Base-by-base conservation (phyloP, 805 yeast genomes). In the Scheffersomyces lignosus region DNA sequence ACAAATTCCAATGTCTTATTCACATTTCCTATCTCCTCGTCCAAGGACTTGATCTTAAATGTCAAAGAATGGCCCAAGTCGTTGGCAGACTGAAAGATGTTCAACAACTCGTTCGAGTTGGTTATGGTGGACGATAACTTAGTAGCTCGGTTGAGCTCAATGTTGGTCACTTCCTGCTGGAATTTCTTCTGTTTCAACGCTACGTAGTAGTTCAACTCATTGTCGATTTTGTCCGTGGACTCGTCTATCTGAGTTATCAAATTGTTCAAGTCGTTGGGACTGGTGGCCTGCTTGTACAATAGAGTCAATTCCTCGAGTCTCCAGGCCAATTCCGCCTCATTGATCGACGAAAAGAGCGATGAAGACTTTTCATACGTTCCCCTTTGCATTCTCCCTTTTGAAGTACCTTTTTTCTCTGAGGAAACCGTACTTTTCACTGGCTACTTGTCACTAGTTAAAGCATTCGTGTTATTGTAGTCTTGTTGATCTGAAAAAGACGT, bases 21-120 rank as follows among this genome's bases (percentile, higher is more conserved):
- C 12, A 90, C 86, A 26, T 84, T 74, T 4, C 71, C 64, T 43
- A 83, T 78, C 51, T 90, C 96, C 27, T 66, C 65, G 56, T 88
- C 96, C 27, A 87, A 66, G 2, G 80, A 58, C 38, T 83, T 71
- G 40, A 90, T 87, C 44, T 81, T 77, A 28, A 75, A 75, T 1
- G 95, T 83, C 34, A 90, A 76, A 12, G 75, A 67, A 26, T 73
- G 66, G 5, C 96, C 90, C 37, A 81, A 64, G 31, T 73, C 73
- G 33, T 84, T 80, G 1, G 95, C 83, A 28, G 73, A 66, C 4
- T 79, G 63, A 34, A 87, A 70, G 17, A 78, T 67, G 22, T 69
- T 61, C 20, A 76, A 70, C 39, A 86, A 62, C 2, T 75, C 69
- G 33, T 78, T 75, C 9, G 90, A 82, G 28, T 70, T 68, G 16